These are phyloP conservation scores for Theileria equi DNA, from an alignment of 169 alveolate genomes.

Conservation along the genomic window DNA sequence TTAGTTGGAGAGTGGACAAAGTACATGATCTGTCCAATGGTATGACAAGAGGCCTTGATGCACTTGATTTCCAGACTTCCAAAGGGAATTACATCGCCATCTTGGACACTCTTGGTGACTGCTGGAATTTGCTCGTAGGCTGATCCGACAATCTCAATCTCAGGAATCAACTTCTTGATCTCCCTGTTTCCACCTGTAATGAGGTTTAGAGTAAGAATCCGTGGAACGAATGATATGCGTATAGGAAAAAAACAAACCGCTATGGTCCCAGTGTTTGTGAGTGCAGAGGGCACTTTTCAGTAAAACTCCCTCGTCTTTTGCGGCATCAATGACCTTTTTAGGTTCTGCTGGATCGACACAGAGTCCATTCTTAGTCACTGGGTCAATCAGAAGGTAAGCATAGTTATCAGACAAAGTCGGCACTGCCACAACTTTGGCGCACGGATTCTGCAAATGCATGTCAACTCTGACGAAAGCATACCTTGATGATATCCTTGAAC, in stretches of 20 bases:
- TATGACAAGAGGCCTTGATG: constrained; percentile 91
- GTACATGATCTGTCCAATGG: constrained; percentile 91
- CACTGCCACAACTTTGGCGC: constrained; percentile 46
- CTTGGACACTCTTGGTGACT: constrained; percentile 73
- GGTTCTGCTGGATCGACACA: constrained; percentile 68
- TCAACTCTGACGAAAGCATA: constrained; percentile 5
- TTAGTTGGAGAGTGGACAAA: constrained; percentile 67
- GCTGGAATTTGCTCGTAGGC: constrained; percentile 86
- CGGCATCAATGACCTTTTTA: constrained; percentile 13
- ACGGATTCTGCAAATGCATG: constrained; percentile 26
- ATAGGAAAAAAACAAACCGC: constrained; percentile 15
- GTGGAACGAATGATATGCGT: neutral
- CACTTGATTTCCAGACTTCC: constrained; percentile 73
- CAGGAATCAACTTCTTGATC: constrained; percentile 68
- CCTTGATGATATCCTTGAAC: constrained; percentile 35
- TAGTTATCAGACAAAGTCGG: constrained; percentile 58
- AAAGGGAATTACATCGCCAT: constrained; percentile 65
- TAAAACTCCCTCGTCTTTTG: neutral
- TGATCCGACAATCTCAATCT: constrained; percentile 81
- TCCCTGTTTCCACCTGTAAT: constrained; percentile 81
- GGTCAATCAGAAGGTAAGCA: constrained; percentile 48
- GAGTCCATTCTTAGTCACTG: constrained; percentile 10
- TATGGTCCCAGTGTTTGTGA: constrained; percentile 65
- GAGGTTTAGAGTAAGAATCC: neutral
- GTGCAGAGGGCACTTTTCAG: constrained; percentile 42